Percentiles rank a stretch among this genome's conserved stretches.
Conservation (phyloP, 345 rosid genomes). For the Barbarea vulgaris region DNA sequence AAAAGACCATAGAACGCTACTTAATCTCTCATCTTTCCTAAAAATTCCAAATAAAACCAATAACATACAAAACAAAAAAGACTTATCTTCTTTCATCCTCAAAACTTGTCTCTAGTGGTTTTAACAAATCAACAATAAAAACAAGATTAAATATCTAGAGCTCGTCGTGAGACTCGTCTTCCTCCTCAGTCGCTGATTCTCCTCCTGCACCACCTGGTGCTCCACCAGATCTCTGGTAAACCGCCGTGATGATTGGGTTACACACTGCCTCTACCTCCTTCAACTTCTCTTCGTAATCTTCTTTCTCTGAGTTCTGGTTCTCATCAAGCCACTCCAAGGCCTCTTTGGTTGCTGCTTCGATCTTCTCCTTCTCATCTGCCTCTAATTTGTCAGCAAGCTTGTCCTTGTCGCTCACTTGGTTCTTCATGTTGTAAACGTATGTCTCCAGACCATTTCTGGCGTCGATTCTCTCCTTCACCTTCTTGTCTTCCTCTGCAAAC, state of each 20-base stretch:
- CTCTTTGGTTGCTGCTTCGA: slow-evolving; percentile 81
- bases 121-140: no score
- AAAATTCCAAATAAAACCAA: no score
- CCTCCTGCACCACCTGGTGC: slow-evolving; percentile 55
- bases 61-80: no score
- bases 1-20: no score
- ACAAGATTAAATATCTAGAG: slow-evolving; percentile 10
- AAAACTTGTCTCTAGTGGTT: no score
- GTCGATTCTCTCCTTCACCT: slow-evolving; percentile 88
- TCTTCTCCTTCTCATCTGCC: slow-evolving; percentile 88
- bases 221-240: slow-evolving; percentile 85
- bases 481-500: slow-evolving; percentile 96
- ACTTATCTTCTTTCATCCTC: no score
- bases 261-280: slow-evolving; percentile 96
- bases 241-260: slow-evolving; percentile 85
- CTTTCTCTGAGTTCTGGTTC: slow-evolving; percentile 85
- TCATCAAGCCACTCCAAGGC: slow-evolving; percentile 95
- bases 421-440: slow-evolving; percentile 92
- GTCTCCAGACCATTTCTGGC: slow-evolving; percentile 92
- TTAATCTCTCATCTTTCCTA: no score
- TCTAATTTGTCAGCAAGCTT: slow-evolving; percentile 96
- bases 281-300: slow-evolving; percentile 92
- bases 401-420: slow-evolving; percentile 88
- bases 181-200: slow-evolving; percentile 31
- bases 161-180: slow-evolving; percentile 39